Percentiles rank a stretch among this genome's conserved stretches.
Conservation (phyloP, 2,329 filamentous ascomycete genomes). For the Penicillium frequentans region DNA sequence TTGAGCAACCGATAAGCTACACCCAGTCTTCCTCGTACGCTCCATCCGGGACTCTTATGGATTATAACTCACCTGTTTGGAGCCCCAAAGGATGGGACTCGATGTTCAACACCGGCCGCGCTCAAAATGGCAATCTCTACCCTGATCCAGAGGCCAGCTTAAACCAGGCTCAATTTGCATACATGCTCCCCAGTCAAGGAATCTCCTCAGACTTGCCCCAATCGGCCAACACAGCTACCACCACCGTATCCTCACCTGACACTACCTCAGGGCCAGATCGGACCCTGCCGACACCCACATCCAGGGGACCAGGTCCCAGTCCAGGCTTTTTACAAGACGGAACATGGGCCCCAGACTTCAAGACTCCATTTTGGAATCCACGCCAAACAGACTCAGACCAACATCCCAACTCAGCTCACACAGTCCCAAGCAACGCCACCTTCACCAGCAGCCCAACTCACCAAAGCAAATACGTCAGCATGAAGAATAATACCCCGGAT, state of each 20-base stretch:
- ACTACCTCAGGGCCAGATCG: slow-evolving; percentile 29
- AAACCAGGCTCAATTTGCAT: slow-evolving; percentile 27
- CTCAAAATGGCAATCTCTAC: slow-evolving; percentile 25
- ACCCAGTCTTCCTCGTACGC: slow-evolving; percentile 36
- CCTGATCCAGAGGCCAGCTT: slow-evolving; percentile 30
- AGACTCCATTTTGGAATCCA: slow-evolving; percentile 15
- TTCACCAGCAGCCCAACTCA: slow-evolving; percentile 18
- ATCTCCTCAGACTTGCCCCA: slow-evolving; percentile 28
- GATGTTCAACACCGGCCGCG: slow-evolving; percentile 20
- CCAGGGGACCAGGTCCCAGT: slow-evolving; percentile 20
- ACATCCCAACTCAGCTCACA: slow-evolving; percentile 15
- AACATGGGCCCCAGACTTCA: slow-evolving; percentile 20
- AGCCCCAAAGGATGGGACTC: slow-evolving; percentile 32
- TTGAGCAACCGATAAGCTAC: slow-evolving; percentile 33
- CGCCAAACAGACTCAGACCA: slow-evolving; percentile 3
- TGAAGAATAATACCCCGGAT: slow-evolving; percentile 24
- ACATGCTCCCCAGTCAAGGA: slow-evolving; percentile 30
- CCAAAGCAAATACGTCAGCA: slow-evolving; percentile 16
- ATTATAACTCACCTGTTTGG: slow-evolving; percentile 29
- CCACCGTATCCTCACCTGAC: slow-evolving; percentile 8
- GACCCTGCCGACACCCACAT: slow-evolving; percentile 35
- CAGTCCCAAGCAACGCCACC: slow-evolving; percentile 19
- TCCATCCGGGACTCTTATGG: slow-evolving; percentile 28
- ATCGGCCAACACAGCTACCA: slow-evolving; percentile 15
- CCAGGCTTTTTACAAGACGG: slow-evolving; percentile 13